These are phyloP conservation scores for Teunomyces cretensis DNA, from an alignment of 805 yeast genomes.

Conservation along the genomic window DNA sequence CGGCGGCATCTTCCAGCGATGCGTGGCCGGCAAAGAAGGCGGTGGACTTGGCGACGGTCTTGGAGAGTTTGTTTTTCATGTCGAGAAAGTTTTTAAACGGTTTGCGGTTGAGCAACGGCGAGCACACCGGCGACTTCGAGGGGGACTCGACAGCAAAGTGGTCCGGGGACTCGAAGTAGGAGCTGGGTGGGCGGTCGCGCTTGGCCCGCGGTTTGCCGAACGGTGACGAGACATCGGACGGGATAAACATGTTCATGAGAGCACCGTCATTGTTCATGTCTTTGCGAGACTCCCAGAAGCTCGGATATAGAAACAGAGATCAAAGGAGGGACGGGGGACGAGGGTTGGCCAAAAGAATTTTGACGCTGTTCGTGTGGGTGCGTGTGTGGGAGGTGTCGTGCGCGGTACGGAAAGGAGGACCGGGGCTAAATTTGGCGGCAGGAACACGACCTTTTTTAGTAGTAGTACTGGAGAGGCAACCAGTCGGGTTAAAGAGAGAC, in stretches of 20 bases:
- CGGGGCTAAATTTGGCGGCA: no score
- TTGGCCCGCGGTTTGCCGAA: conserved; percentile 11
- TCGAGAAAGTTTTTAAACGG: conserved; percentile 26
- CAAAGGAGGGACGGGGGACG: neutral
- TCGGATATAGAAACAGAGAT: no score
- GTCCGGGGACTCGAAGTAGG: conserved; percentile 42
- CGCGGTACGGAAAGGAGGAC: no score
- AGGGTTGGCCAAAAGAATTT: neutral
- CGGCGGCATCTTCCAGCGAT: conserved; percentile 4
- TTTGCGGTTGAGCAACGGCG: conserved; percentile 21
- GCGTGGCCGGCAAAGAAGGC: conserved; percentile 1
- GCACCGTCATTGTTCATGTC: conserved; percentile 8
- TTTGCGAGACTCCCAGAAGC: neutral
- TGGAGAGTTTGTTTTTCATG: conserved; percentile 20
- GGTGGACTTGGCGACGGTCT: conserved; percentile 10
- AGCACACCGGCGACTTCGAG: conserved; percentile 2
- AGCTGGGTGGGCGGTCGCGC: conserved; percentile 31
- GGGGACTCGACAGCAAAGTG: neutral
- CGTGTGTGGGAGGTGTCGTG: no score
- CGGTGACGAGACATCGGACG: neutral
- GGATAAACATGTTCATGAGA: conserved; percentile 3
- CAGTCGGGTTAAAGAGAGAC: no score
- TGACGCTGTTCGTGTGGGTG: no score
- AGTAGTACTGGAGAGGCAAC: no score
- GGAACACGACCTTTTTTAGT: no score